phyloP scores from a whole-genome alignment of 495 filamentous ascomycete genomes.

The Annulohypoxylon stygium region DNA sequence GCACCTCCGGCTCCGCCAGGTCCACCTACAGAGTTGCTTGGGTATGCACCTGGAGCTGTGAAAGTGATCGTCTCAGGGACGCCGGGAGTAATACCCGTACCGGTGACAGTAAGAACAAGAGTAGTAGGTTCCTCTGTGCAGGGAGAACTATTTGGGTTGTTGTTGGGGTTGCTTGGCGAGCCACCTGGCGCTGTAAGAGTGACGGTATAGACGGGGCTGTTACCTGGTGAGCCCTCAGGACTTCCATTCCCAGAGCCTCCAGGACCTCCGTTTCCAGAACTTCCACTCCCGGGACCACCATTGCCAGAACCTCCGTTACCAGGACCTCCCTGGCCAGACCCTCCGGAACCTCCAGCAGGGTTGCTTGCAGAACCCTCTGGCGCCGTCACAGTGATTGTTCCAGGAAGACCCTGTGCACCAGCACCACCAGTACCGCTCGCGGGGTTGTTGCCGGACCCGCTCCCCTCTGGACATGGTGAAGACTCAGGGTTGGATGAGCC shows the following conservation, averaged over 20 bases:
- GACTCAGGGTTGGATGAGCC: slow-evolving; percentile 35
- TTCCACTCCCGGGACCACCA: slow-evolving; percentile 1
- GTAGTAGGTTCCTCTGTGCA: slow-evolving; percentile 22
- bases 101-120: slow-evolving; percentile 35
- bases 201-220: slow-evolving; percentile 25
- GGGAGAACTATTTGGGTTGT: neutral
- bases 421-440: slow-evolving; percentile 25
- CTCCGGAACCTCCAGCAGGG: slow-evolving; percentile 14
- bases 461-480: slow-evolving; percentile 37
- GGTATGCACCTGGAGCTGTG: slow-evolving; percentile 22
- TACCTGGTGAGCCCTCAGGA: slow-evolving; percentile 32
- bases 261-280: neutral
- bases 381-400: slow-evolving; percentile 47
- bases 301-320: neutral
- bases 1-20: slow-evolving; percentile 25
- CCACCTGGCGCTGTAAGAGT: slow-evolving; percentile 34
- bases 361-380: slow-evolving; percentile 42
- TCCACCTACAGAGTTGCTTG: slow-evolving; percentile 36
- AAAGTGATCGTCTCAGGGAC: slow-evolving; percentile 37
- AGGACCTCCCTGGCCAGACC: slow-evolving; percentile 17
- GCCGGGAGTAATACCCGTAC: slow-evolving; percentile 34
- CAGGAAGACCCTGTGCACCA: slow-evolving; percentile 32
- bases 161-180: slow-evolving; percentile 15
- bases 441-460: slow-evolving; percentile 25
- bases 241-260: neutral